Evolutionary conservation across 306 rosid species (phyloP), one percentile per base, ranked within the genome.

Genomic region (Lathyrus aphaca): DNA sequence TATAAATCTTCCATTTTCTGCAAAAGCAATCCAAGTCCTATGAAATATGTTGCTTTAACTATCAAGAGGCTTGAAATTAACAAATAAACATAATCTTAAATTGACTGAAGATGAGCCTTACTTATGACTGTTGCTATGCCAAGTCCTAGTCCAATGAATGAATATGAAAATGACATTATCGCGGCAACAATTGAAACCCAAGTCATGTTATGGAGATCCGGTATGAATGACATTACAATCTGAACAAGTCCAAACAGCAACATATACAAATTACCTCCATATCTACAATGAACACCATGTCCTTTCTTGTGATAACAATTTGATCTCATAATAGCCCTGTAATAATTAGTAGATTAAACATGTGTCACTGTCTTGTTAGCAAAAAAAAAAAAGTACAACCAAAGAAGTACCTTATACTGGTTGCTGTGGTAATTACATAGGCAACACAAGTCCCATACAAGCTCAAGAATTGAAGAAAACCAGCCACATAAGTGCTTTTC

Each of bases 131-230:
- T 81, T 3, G 86, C 82, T 16, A 90, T 30, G 46, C 97, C 97
- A 11, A 90, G 95, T 15, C 88, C 95, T 15, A 88, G 57, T 84
- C 97, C 97, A 66, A 88, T 90, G 39, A 55, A 79, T 8, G 97
- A 64, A 51, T 90, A 90, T 44, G 87, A 16, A 30, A 90, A 88
- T 42, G 97, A 90, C 97, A 90, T 90, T 57, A 84, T 5, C 44
- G 97, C 87, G 8, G 97, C 97, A 40, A 84, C 32, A 69, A 72
- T 72, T 1, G 97, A 90, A 66, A 90, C 87, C 97, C 97, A 90
- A 40, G 77, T 69, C 95, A 90, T 84, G 87, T 83, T 80, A 64
- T 90, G 95, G 71, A 90, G 89, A 84, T 88, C 90, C 10, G 98
- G 98, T 65, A 92, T 90, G 72, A 90, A 90, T 13, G 98, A 92